Evolutionary conservation across 2,329 filamentous ascomycete genomes (phyloP).

Genomic region (Neoarthrinium moseri): DNA sequence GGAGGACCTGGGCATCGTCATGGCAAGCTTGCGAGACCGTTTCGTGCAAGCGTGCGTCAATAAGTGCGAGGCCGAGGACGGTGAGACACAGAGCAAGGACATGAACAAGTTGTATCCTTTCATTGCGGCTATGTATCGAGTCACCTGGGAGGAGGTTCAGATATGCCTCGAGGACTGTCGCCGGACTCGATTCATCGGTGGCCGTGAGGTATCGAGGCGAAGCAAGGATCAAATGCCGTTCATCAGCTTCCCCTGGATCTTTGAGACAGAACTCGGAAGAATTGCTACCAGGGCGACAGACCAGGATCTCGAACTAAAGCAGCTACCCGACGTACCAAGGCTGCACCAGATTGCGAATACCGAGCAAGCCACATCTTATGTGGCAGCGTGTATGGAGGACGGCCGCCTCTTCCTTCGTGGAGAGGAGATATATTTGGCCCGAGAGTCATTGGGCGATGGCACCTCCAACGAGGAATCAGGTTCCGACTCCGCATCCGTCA

Average conservation of each 20-base stretch:
- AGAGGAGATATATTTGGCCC: conserved; percentile 18
- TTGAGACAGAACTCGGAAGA: conserved; percentile 67
- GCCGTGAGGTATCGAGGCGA: conserved; percentile 31
- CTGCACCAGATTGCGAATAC: neutral
- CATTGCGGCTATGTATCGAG: conserved; percentile 82
- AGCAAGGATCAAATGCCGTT: conserved; percentile 64
- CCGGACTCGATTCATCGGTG: conserved; percentile 31
- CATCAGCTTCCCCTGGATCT: conserved; percentile 94
- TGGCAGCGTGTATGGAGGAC: neutral
- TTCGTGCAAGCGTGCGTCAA: conserved; percentile 68
- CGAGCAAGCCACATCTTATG: neutral
- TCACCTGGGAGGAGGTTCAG: conserved; percentile 71
- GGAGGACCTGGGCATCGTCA: conserved; percentile 74
- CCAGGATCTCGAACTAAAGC: neutral
- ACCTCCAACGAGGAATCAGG: neutral
- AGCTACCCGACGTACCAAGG: neutral
- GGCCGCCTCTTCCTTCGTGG: conserved; percentile 3
- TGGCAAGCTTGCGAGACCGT: conserved; percentile 62
- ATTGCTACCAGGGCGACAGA: conserved; percentile 51
- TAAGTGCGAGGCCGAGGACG: conserved; percentile 53
- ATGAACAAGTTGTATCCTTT: conserved; percentile 65
- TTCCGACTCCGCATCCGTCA: neutral
- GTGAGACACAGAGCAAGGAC: conserved; percentile 38
- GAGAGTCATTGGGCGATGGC: neutral
- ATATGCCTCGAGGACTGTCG: conserved; percentile 51